A percentile compares a stretch with the other conserved stretches of the same genome.
Conservation (phyloP, 306 rosid genomes). For the Lithocarpus polystachyus region DNA sequence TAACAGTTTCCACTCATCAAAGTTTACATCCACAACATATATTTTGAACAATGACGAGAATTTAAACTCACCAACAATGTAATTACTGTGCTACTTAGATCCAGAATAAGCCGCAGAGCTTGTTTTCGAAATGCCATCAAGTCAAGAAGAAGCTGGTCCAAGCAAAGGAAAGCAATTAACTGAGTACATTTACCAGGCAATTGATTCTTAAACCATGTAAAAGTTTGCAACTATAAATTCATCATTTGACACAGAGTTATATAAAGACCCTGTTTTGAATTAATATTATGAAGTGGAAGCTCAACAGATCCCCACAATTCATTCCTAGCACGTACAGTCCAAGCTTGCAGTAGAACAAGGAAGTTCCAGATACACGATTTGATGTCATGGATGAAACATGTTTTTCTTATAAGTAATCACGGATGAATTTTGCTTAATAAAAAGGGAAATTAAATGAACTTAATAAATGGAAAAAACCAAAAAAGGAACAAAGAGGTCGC, state of each 20-base stretch:
- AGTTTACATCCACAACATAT: neutral
- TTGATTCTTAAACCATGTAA: slow-evolving; percentile 21
- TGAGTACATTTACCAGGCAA: slow-evolving; percentile 20
- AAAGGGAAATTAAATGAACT: neutral
- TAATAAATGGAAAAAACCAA: slow-evolving; percentile 8
- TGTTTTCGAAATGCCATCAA: slow-evolving; percentile 96
- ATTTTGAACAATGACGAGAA: slow-evolving; percentile 15
- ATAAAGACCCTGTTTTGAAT: slow-evolving; percentile 6
- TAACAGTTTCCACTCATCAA: neutral
- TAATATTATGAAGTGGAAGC: slow-evolving; percentile 11
- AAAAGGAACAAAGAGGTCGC: neutral
- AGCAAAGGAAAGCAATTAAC: slow-evolving; percentile 25
- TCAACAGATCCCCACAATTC: neutral
- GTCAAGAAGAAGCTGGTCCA: slow-evolving; percentile 82
- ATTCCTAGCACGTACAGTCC: neutral
- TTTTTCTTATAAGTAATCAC: too few species aligned
- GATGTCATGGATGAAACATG: neutral
- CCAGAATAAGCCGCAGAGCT: slow-evolving; percentile 91
- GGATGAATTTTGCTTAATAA: neutral
- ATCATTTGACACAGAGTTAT: slow-evolving; percentile 15
- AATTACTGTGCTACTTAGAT: slow-evolving; percentile 94
- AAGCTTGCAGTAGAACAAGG: slow-evolving; percentile 6
- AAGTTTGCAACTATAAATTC: slow-evolving; percentile 4
- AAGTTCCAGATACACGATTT: neutral
- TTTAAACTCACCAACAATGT: slow-evolving; percentile 87